These are phyloP conservation scores for Geopyxis carbonaria DNA, from an alignment of 495 filamentous ascomycete species.

Conservation along the genomic window DNA sequence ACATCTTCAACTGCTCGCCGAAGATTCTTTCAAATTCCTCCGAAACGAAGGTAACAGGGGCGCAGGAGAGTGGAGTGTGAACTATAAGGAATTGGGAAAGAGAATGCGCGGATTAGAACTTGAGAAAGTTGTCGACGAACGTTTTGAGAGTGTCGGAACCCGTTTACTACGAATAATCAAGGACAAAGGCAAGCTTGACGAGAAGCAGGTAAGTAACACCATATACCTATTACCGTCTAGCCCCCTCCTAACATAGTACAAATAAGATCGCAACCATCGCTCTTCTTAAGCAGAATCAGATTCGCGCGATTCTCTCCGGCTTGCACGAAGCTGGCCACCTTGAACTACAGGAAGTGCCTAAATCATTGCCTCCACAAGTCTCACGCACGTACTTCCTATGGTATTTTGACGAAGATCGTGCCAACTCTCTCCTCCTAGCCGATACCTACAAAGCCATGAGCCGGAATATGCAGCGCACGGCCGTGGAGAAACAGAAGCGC, in stretches of 20 bases:
- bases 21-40: slow-evolving; percentile 53
- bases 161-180: slow-evolving; percentile 67
- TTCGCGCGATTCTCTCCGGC: slow-evolving; percentile 60
- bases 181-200: slow-evolving; percentile 76
- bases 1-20: slow-evolving; percentile 59
- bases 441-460: slow-evolving; percentile 78
- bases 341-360: slow-evolving; percentile 81
- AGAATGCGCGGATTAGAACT: slow-evolving; percentile 56
- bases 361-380: slow-evolving; percentile 57
- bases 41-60: slow-evolving; percentile 39
- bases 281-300: slow-evolving; percentile 59
- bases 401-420: slow-evolving; percentile 66
- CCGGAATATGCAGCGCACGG: slow-evolving; percentile 58
- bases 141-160: slow-evolving; percentile 55
- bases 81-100: slow-evolving; percentile 52
- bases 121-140: slow-evolving; percentile 55
- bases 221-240: background rate
- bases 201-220: slow-evolving; percentile 41
- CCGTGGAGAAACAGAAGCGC: slow-evolving; percentile 49
- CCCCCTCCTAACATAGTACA: background rate
- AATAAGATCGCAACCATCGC: slow-evolving; percentile 44
- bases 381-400: slow-evolving; percentile 72
- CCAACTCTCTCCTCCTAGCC: slow-evolving; percentile 46
- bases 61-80: slow-evolving; percentile 57
- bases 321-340: slow-evolving; percentile 73